Percentiles rank a stretch among this genome's conserved stretches.
phyloP scores from a whole-genome alignment of 2,329 filamentous ascomycete genomes.

The Phaeosphaeriaceae sp. region DNA sequence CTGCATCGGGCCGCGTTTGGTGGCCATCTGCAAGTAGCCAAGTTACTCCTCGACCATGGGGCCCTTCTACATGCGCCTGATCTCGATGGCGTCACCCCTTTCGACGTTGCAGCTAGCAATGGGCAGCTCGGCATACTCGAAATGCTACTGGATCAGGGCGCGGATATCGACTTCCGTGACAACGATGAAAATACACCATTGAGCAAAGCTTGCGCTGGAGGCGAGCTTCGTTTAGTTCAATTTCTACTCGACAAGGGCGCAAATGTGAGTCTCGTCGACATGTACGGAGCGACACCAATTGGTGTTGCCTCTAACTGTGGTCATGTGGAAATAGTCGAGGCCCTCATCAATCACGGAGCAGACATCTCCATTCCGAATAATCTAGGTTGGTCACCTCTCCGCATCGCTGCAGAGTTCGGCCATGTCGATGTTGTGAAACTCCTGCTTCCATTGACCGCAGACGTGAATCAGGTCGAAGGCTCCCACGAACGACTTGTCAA shows the following conservation, averaged over 20 bases:
- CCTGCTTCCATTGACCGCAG: background rate
- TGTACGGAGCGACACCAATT: background rate
- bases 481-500: background rate
- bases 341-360: background rate
- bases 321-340: background rate
- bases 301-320: background rate
- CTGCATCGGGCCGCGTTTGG: background rate
- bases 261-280: background rate
- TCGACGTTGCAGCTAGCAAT: background rate
- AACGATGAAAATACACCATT: background rate
- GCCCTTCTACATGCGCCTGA: background rate
- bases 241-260: slow-evolving; percentile 15
- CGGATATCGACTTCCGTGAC: background rate
- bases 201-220: background rate
- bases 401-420: background rate
- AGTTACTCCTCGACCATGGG: background rate
- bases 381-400: background rate
- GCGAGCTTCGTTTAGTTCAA: background rate
- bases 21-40: background rate
- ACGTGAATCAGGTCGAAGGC: background rate
- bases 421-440: slow-evolving; percentile 2
- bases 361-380: background rate
- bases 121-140: background rate
- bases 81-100: background rate
- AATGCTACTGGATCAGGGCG: background rate